A percentile compares a stretch with the other conserved stretches of the same genome.
phyloP scores from a whole-genome alignment of 148 eudicot species.

The Camellia granthamiana region DNA sequence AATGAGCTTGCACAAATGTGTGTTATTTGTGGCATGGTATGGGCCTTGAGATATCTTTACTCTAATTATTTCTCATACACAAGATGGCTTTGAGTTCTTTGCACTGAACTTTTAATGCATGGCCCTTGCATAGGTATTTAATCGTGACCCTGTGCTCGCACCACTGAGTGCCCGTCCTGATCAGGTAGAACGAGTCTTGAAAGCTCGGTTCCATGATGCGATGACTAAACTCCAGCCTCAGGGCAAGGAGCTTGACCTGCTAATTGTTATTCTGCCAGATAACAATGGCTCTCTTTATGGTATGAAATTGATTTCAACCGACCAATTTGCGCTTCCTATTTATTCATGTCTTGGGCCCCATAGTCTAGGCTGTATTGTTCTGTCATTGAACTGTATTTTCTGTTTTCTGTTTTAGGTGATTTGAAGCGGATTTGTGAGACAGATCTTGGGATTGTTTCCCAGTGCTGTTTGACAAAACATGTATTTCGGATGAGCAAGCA shows the following conservation, averaged over 20 bases:
- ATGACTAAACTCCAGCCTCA: constrained; percentile 45
- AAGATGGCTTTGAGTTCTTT: not conserved
- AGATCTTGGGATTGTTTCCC: constrained; percentile 79
- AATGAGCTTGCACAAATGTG: constrained; percentile 78
- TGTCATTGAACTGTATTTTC: not conserved
- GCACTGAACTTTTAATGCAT: constrained; percentile 6
- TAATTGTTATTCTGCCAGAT: constrained; percentile 76
- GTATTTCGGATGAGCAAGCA: constrained; percentile 63
- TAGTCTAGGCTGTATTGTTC: not conserved
- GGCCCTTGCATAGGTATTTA: constrained; percentile 35
- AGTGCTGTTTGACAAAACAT: constrained; percentile 77
- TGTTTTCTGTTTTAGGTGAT: constrained; percentile 41
- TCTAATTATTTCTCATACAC: not conserved
- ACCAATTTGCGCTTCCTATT: not conserved
- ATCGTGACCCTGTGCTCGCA: constrained; percentile 60
- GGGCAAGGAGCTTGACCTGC: constrained; percentile 59
- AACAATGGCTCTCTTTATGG: constrained; percentile 89
- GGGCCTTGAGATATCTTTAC: constrained; percentile 11
- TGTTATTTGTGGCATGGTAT: constrained; percentile 68
- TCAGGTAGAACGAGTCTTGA: constrained; percentile 65
- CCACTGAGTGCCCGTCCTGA: constrained; percentile 56
- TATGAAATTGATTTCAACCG: constrained; percentile 16
- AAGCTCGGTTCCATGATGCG: constrained; percentile 57
- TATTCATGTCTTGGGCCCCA: not conserved
- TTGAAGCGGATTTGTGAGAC: constrained; percentile 85